Base-by-base conservation (phyloP, 345 rosid genomes). In the Salix exigua region DNA sequence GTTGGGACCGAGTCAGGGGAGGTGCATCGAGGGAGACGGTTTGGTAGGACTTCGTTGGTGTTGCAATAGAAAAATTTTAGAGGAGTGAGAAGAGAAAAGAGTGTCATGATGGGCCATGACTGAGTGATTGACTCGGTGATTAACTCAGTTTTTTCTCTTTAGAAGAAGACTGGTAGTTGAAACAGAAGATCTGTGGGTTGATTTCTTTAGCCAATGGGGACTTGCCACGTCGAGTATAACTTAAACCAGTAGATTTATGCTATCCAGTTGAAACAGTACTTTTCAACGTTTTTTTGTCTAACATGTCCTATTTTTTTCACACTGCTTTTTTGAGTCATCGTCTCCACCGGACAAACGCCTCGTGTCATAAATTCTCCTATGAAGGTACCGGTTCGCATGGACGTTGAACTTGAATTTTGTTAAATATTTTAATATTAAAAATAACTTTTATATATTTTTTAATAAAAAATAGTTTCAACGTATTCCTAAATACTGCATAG, bases 101-200 rank as follows among this genome's bases (percentile, higher is more conserved):
- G 16, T 48, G 28, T 18, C 60, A 14, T 7, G 33, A 30, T 8
- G 66, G 28, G 68, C 11, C 81, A 61, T 70, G 70, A 74, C 73
- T 73, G 35, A 50, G 79, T 12, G 73, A 40, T 16, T 26, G 72
- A 73, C 81, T 71, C 63, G 71, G 71, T 44, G 21, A 40, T 28
- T 5, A 31, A 17, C 28, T 14, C 74, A 19, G 53, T 35, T 50
- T 23, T 35, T 38, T 66, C 70, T 33, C 19, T 9, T 37, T 18
- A 17, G 71, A 40, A 71, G 78, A 25, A 63, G 89, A 87, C 76
- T 73, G 86, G 89, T 83, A 81, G 86, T 35, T 81, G 78, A 11
- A 58, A 9, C 67, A 30, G 68, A 62, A 11, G 50, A 30, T 74
- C 5, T 18, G 70, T 16, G 58, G 63, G 14, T 58, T 58, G 63